Evolutionary conservation across 495 filamentous ascomycete genomes (phyloP).

Genomic region (Daldinia concentrica): DNA sequence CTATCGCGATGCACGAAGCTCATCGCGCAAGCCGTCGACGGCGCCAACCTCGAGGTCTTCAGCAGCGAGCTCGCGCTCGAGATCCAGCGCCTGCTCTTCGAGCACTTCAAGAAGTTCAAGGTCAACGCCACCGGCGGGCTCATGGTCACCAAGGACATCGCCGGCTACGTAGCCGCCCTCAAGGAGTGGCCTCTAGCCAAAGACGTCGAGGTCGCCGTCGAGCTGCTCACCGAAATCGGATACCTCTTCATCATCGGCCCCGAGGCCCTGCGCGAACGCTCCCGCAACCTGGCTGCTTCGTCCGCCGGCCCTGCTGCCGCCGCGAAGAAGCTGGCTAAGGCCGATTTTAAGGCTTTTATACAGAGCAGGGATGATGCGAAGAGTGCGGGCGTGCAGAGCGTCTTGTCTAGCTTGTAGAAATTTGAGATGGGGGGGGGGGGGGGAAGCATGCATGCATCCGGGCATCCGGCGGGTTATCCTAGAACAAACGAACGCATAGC

Average conservation of each 20-base stretch:
- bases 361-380: slow-evolving; percentile 81
- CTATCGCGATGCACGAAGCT: slow-evolving; percentile 70
- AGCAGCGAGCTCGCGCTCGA: slow-evolving; percentile 85
- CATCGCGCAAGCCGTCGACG: slow-evolving; percentile 73
- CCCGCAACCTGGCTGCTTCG: slow-evolving; percentile 62
- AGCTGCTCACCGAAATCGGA: slow-evolving; percentile 91
- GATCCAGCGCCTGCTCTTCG: slow-evolving; percentile 78
- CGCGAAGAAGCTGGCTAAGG: slow-evolving; percentile 63
- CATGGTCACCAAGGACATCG: slow-evolving; percentile 96
- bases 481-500: too few species aligned
- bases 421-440: neutral
- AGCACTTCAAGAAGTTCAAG: slow-evolving; percentile 92
- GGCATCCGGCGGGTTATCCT: too few species aligned
- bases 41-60: slow-evolving; percentile 79
- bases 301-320: slow-evolving; percentile 45
- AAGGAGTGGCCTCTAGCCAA: slow-evolving; percentile 79
- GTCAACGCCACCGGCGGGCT: slow-evolving; percentile 92
- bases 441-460: too few species aligned
- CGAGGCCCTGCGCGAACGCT: slow-evolving; percentile 83
- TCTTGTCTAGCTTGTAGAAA: slow-evolving; percentile 63
- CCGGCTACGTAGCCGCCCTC: slow-evolving; percentile 84
- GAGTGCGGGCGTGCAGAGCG: slow-evolving; percentile 81
- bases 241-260: slow-evolving; percentile 94
- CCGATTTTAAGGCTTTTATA: slow-evolving; percentile 85
- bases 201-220: slow-evolving; percentile 75